Percentiles rank a stretch among this genome's conserved stretches.
phyloP scores from a whole-genome alignment of 768 basidiomycete species.

The Boletus subparvulus region DNA sequence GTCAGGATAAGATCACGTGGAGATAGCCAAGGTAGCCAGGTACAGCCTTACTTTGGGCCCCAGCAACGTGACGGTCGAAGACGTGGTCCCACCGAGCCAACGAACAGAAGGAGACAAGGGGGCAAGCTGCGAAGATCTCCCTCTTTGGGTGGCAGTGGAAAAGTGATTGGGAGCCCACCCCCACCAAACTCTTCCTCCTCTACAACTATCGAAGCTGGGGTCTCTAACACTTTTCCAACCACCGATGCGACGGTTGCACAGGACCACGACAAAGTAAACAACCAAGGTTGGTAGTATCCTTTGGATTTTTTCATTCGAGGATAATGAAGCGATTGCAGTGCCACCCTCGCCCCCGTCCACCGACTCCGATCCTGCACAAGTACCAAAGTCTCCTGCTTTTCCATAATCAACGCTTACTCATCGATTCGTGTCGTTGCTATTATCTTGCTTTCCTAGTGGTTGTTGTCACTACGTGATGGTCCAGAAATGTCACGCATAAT shows the following conservation, averaged over 20 bases:
- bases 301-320: neutral
- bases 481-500: slow-evolving; percentile 6
- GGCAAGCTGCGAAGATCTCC: neutral
- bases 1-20: neutral
- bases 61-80: slow-evolving; percentile 6
- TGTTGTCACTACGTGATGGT: neutral
- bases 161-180: neutral
- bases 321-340: neutral
- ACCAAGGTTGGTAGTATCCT: neutral
- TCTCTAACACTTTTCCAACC: neutral
- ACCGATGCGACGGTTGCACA: neutral
- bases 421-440: neutral
- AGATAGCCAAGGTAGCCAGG: neutral
- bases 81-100: neutral
- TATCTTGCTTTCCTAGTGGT: neutral
- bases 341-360: neutral
- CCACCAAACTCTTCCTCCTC: neutral
- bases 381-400: neutral
- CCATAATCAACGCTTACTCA: neutral
- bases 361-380: neutral
- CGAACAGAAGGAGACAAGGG: slow-evolving; percentile 4
- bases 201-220: neutral
- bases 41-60: neutral
- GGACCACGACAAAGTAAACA: neutral
- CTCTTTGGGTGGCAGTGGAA: neutral